Evolutionary conservation across 208 protist species (phyloP).

Genomic region (Wallacemonas sp.): DNA sequence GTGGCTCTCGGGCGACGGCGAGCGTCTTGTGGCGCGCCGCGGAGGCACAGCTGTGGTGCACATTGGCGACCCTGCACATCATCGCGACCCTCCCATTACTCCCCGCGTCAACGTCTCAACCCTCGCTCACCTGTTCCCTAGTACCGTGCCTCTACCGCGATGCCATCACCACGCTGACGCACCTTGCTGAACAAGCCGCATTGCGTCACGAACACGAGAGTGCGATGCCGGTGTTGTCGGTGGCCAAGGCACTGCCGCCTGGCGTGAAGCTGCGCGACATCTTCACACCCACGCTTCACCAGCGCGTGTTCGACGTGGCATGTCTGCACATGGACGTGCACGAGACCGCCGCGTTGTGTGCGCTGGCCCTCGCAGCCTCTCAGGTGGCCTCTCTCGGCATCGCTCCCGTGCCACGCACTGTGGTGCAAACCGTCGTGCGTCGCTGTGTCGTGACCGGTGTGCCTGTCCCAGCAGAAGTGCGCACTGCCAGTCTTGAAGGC

Average conservation of each 20-base stretch:
- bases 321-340: constrained; percentile 19
- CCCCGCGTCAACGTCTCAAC: neutral
- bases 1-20: neutral
- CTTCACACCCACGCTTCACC: constrained; percentile 17
- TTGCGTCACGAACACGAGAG: neutral
- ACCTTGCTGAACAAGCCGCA: neutral
- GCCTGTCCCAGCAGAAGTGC: constrained; percentile 20
- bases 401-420: constrained; percentile 16
- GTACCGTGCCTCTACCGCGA: neutral
- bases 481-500: no score
- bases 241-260: neutral
- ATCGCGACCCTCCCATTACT: neutral
- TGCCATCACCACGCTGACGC: neutral
- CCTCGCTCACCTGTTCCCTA: neutral
- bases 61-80: neutral
- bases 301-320: constrained; percentile 19
- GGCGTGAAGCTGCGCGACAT: constrained; percentile 22
- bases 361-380: constrained; percentile 17
- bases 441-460: constrained; percentile 32
- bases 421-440: constrained; percentile 34
- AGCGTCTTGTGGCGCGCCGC: neutral
- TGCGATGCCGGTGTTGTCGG: neutral
- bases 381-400: constrained; percentile 11
- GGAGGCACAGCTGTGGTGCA: constrained; percentile 9
- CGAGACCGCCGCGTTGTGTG: constrained; percentile 20